Base-by-base conservation (phyloP, 148 eudicot species). In the Mesembryanthemum crystallinum region DNA sequence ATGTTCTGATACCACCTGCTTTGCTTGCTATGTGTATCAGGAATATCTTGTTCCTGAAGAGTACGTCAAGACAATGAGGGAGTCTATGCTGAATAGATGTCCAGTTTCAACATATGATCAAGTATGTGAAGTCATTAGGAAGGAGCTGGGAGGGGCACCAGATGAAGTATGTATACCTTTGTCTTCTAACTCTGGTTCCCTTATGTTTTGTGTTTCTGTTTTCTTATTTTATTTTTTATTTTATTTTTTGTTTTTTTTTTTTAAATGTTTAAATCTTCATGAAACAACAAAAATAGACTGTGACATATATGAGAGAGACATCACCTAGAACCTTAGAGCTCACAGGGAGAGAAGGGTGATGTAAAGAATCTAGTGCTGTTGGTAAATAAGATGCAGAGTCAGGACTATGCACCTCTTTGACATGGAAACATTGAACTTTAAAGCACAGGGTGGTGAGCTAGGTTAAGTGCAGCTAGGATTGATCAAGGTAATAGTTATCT, bases 41-140 rank as follows among this genome's bases (percentile, higher is more conserved):
- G 98, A 95, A 77, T 95, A 92, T 85, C 71, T 95, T 66, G 91
- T 95, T 57, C 98, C 97, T 29, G 87, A 78, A 58, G 98, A 95
- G 85, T 95, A 92, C 81, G 97, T 90, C 24, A 71, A 78, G 58
- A 84, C 82, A 73, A 87, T 95, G 98, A 87, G 97, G 82, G 88
- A 88, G 57, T 95, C 97, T 76, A 87, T 95, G 94, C 73, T 95
- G 76, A 89, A 95, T 82, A 88, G 79, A 79, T 95, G 98, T 81
- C 98, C 98, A 27, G 94, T 89, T 77, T 90, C 98, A 10, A 86
- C 98, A 54, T 90, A 90, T 81, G 94, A 95, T 73, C 92, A 95
- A 87, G 98, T 95, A 28, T 85, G 89, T 74, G 86, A 88, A 83
- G 96, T 90, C 76, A 65, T 95, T 57, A 87, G 83, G 85, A 92